Evolutionary conservation across 2,329 filamentous ascomycete species (phyloP), one percentile per base, ranked within the genome.

Genomic region (Fusarium sublunatum): DNA sequence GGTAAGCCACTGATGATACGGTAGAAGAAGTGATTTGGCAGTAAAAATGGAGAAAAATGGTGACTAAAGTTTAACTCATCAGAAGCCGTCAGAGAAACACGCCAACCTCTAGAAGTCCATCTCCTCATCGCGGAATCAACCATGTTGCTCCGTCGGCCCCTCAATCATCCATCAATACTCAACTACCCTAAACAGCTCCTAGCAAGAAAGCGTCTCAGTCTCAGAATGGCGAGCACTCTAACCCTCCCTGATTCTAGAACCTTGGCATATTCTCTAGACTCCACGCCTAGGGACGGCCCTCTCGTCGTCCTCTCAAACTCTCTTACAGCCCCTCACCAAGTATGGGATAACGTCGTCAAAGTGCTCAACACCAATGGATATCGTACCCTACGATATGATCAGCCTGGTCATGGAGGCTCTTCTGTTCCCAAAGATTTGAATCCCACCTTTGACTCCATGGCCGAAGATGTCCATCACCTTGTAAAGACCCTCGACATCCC

Each of bases 321-420:
- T 0, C 73, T 82, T 13, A 70, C 72, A 50, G 70, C 77, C 9
- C 73, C 77, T 10, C 69, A 75, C 36, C 52, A 62, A 3, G 65
- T 73, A 5, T 82, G 79, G 79, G 79, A 81, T 52, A 72, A 69
- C 35, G 72, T 81, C 8, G 73, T 78, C 34, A 64, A 71, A 11
- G 48, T 67, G 9, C 67, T 81, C 40, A 71, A 74, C 40, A 55
- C 61, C 2, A 64, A 69, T 31, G 78, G 76, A 19, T 79, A 76
- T 60, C 73, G 74, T n/a, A 75, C 77, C 15, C 69, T 82, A 12
- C 75, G 78, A 32, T 82, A 78, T 59, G 77, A 81, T 56, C 76
- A 78, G 36, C 78, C 78, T 0, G 79, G 79, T 32, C 79, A 82
- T 53, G 78, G 79, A 35, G 56, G 47, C 12, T 81, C 79, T 2